Percentiles rank a stretch among this genome's conserved stretches.
Evolutionary conservation across 1,284 basidiomycete genomes (phyloP).

Genomic region (Cutaneotrichosporon dermatis): DNA sequence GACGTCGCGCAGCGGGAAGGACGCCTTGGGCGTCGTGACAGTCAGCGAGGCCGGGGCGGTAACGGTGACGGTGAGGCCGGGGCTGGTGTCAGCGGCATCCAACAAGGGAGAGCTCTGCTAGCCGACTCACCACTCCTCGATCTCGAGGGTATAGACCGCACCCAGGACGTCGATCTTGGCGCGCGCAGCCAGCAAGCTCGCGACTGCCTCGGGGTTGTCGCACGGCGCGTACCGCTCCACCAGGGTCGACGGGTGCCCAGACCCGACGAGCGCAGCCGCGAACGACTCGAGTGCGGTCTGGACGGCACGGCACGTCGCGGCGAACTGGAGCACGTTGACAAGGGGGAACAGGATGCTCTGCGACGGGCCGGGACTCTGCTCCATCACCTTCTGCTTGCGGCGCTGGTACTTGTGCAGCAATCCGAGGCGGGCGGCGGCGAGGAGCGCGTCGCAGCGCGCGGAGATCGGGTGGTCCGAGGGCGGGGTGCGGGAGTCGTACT

Average conservation of each 20-base stretch:
- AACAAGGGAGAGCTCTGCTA: neutral
- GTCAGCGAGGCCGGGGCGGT: slow-evolving; percentile 15
- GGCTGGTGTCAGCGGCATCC: slow-evolving; percentile 16
- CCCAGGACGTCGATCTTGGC: slow-evolving; percentile 21
- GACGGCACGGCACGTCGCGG: slow-evolving; percentile 14
- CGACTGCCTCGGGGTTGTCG: slow-evolving; percentile 5
- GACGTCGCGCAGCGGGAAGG: slow-evolving; percentile 30
- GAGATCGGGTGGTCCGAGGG: slow-evolving; percentile 7
- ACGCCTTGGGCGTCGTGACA: slow-evolving; percentile 22
- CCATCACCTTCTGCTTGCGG: slow-evolving; percentile 31
- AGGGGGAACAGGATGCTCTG: slow-evolving; percentile 31
- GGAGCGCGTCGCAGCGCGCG: slow-evolving; percentile 32
- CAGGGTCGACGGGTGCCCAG: slow-evolving; percentile 19
- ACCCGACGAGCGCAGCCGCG: slow-evolving; percentile 13
- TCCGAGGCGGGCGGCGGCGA: slow-evolving; percentile 27
- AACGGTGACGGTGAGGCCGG: slow-evolving; percentile 21
- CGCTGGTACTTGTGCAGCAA: slow-evolving; percentile 31
- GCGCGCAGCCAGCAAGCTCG: slow-evolving; percentile 14
- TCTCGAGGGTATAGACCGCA: slow-evolving; percentile 20
- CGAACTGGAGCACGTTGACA: slow-evolving; percentile 28
- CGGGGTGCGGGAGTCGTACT: slow-evolving; percentile 32
- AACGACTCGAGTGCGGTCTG: slow-evolving; percentile 20
- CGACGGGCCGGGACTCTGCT: neutral
- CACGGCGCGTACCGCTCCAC: slow-evolving; percentile 9
- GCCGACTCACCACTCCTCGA: slow-evolving; percentile 25